Percentiles rank a stretch among this genome's conserved stretches.
Evolutionary conservation across 2,329 filamentous ascomycete genomes (phyloP).

Genomic region (Grosmannia clavigera): DNA sequence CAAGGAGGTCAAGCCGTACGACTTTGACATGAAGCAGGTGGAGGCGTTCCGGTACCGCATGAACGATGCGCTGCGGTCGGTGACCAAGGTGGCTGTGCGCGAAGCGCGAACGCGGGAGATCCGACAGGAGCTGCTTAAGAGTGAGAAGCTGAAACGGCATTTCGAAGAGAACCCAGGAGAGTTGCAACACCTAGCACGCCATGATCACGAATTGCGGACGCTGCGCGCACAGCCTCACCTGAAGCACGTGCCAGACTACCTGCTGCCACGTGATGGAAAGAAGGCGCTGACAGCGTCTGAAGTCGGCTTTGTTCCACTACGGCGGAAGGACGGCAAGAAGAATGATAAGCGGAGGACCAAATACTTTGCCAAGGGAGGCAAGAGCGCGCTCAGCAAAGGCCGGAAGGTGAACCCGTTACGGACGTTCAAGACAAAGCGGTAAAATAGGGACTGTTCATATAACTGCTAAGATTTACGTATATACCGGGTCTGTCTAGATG

Average conservation of each 20-base stretch:
- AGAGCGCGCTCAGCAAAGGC: slow-evolving; percentile 3
- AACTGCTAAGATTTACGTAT: too few species aligned
- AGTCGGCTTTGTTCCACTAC: slow-evolving; percentile 64
- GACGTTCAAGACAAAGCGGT: slow-evolving; percentile 11
- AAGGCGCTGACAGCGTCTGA: slow-evolving; percentile 53
- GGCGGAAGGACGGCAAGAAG: slow-evolving; percentile 40
- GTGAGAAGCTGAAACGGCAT: slow-evolving; percentile 85
- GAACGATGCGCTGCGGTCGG: slow-evolving; percentile 79
- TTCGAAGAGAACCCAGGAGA: slow-evolving; percentile 96
- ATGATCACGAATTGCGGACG: slow-evolving; percentile 77
- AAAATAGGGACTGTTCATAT: not conserved
- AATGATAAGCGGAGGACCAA: slow-evolving; percentile 29
- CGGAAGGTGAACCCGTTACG: slow-evolving; percentile 10
- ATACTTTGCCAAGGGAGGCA: slow-evolving; percentile 15
- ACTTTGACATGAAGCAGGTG: slow-evolving; percentile 88
- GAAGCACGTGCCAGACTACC: slow-evolving; percentile 87
- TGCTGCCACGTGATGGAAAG: slow-evolving; percentile 67
- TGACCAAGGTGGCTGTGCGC: slow-evolving; percentile 79
- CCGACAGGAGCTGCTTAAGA: slow-evolving; percentile 79
- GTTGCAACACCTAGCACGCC: slow-evolving; percentile 63
- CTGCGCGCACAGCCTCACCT: slow-evolving; percentile 79
- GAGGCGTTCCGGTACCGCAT: slow-evolving; percentile 92
- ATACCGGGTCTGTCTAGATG: too few species aligned
- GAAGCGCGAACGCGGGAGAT: slow-evolving; percentile 84
- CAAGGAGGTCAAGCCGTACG: slow-evolving; percentile 75